A percentile compares a stretch with the other conserved stretches of the same genome.
Evolutionary conservation across 2,329 filamentous ascomycete genomes (phyloP).

Genomic region (Botryosphaeria dothidea): DNA sequence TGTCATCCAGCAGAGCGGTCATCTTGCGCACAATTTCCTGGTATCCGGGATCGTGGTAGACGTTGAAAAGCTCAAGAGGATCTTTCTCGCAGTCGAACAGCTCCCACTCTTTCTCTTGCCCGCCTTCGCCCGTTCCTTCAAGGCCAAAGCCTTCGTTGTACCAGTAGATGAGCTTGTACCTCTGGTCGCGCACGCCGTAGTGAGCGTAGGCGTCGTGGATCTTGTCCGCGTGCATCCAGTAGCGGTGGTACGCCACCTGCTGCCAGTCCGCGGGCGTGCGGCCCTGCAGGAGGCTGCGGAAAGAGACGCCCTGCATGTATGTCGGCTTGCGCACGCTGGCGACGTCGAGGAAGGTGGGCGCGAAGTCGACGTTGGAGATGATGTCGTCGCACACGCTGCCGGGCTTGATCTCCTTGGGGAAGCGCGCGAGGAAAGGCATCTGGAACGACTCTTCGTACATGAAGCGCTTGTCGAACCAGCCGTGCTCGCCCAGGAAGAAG

Average conservation of each 20-base stretch:
- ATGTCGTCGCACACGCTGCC: slow-evolving; percentile 49
- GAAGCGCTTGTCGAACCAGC: slow-evolving; percentile 61
- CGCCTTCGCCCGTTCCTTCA: slow-evolving; percentile 45
- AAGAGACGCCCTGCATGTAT: slow-evolving; percentile 56
- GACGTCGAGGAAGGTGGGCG: slow-evolving; percentile 51
- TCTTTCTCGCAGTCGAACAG: slow-evolving; percentile 56
- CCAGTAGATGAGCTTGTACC: slow-evolving; percentile 60
- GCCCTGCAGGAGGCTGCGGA: slow-evolving; percentile 41
- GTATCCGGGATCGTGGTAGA: slow-evolving; percentile 39
- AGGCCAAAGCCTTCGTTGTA: slow-evolving; percentile 54
- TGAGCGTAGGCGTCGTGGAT: slow-evolving; percentile 55
- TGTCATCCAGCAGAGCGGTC: slow-evolving; percentile 37
- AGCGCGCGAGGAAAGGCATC: slow-evolving; percentile 56
- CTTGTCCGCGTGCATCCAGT: slow-evolving; percentile 58
- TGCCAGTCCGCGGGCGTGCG: slow-evolving; percentile 48
- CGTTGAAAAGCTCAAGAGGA: slow-evolving; percentile 48
- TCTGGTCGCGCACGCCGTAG: slow-evolving; percentile 53
- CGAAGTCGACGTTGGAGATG: slow-evolving; percentile 58
- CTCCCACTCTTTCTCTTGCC: slow-evolving; percentile 54
- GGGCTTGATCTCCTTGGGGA: slow-evolving; percentile 44
- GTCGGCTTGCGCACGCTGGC: slow-evolving; percentile 50
- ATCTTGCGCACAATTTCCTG: slow-evolving; percentile 33
- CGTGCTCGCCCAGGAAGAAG: slow-evolving; percentile 59
- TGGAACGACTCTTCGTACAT: slow-evolving; percentile 61
- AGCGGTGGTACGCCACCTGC: slow-evolving; percentile 56